Base-by-base conservation (phyloP, 768 basidiomycete genomes). In the Sutorius australiensis region DNA sequence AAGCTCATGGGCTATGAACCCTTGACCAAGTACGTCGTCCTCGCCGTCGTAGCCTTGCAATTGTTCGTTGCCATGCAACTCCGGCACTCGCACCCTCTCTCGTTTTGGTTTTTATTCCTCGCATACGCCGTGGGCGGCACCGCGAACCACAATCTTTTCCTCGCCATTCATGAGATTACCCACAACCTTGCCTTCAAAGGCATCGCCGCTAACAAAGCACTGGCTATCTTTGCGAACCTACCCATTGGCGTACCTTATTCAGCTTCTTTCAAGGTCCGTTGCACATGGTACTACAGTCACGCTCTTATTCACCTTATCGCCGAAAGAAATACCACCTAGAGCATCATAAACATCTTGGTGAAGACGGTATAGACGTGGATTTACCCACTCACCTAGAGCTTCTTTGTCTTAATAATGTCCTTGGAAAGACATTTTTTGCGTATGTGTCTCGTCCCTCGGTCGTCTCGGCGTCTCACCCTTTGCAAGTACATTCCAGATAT, bases 401-500 rank as follows among this genome's bases (percentile, higher is more conserved):
- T 17, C 57, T 94, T 45, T 80, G 86, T 45, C 76, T 99, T 55
- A 93, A 94, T 72, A 98, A 97, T 64, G 95, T 98, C 9, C 82
- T 97, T 13, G 97, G 97, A 32, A 99, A 99, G 69, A 92, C 95
- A 1, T 98, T 99, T 72, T 99, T 98, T 68, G 90, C 92, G 93
- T 95, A 62, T 55, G 88, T 42, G 12, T 19, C 50, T 34, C 43
- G 42, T 7, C 33, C 34, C 36, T 13, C 45, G 19, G 11, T 32
- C 28, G 54, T 7, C 2, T 51, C 19, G 24, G 38, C 21, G 2
- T 2, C 57, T 63, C 50, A 37, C 10, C 30, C 30, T 3, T n/a
- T 10, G 4, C 9, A 64, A 95, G 94, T 38, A 95, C 92, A 2
- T 99, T 98, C 75, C 97, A 99, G 74, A 92, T 99, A 54, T 71